Percentiles rank a stretch among this genome's conserved stretches.
phyloP scores from a whole-genome alignment of 2,329 filamentous ascomycete species.

The Pseudopithomyces maydicus region DNA sequence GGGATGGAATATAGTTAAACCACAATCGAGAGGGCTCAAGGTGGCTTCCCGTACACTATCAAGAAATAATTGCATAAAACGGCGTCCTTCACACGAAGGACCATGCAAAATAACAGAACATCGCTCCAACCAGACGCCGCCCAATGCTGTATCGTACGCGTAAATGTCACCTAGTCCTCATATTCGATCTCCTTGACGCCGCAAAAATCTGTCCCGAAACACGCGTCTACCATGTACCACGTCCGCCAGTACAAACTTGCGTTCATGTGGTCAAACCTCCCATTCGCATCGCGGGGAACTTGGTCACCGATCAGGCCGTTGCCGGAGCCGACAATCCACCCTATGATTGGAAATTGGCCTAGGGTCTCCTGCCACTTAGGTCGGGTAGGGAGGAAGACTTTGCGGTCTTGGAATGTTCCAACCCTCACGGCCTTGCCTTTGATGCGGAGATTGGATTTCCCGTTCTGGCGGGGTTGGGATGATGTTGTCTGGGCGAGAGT shows the following conservation, averaged over 20 bases:
- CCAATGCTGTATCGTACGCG: not conserved
- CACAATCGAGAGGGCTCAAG: too few relatives aligned
- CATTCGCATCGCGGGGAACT: slow-evolving; percentile 73
- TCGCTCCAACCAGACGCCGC: not conserved
- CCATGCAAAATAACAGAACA: too few relatives aligned
- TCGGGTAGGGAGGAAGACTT: slow-evolving; percentile 52
- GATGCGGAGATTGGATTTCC: slow-evolving; percentile 32
- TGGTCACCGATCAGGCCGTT: slow-evolving; percentile 73
- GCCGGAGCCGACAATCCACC: slow-evolving; percentile 49
- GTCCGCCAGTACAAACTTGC: slow-evolving; percentile 66
- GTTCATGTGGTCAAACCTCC: slow-evolving; percentile 76
- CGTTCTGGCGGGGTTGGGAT: slow-evolving; percentile 24
- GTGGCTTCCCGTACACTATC: too few relatives aligned
- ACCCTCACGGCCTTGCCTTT: slow-evolving; percentile 42
- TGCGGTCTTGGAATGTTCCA: slow-evolving; percentile 51
- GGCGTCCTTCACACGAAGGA: too few relatives aligned
- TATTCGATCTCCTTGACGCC: slow-evolving; percentile 60
- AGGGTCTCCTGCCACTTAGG: slow-evolving; percentile 49
- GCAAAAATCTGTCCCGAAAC: slow-evolving; percentile 66
- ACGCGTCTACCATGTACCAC: slow-evolving; percentile 61
- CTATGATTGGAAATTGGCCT: slow-evolving; percentile 58
- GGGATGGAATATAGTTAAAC: too few relatives aligned
- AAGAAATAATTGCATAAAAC: too few relatives aligned
- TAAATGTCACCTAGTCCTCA: slow-evolving; percentile 30
- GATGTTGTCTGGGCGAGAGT: slow-evolving; percentile 24